Evolutionary conservation across 2,329 filamentous ascomycete genomes (phyloP).

Genomic region (Periconia macrospinosa): DNA sequence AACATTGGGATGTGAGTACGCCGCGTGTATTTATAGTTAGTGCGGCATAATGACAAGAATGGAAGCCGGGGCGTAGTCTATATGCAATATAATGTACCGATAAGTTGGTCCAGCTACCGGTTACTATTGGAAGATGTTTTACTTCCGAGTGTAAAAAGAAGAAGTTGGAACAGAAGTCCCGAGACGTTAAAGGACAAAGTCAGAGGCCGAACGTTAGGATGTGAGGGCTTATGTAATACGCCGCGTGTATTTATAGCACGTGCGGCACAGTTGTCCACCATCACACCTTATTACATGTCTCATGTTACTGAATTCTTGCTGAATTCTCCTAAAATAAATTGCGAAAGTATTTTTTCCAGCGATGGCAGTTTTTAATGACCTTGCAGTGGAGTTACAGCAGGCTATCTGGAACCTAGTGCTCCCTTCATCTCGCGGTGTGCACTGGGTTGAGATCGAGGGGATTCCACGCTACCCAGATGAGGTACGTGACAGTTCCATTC

Average conservation of each 20-base stretch:
- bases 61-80: too few relatives aligned
- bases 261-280: background rate
- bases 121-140: too few relatives aligned
- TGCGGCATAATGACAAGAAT: background rate
- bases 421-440: conserved; percentile 5
- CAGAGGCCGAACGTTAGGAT: background rate
- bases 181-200: background rate
- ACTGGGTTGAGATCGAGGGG: conserved; percentile 1
- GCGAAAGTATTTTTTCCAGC: background rate
- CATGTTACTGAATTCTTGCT: too few relatives aligned
- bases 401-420: conserved; percentile 3
- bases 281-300: too few relatives aligned
- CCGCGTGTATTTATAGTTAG: background rate
- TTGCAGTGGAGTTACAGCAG: conserved; percentile 4
- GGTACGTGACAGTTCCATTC: conserved; percentile 6
- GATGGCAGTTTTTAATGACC: conserved; percentile 6
- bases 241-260: background rate
- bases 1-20: background rate
- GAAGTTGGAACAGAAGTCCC: too few relatives aligned
- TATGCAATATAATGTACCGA: too few relatives aligned
- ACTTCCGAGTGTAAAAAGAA: too few relatives aligned
- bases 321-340: too few relatives aligned
- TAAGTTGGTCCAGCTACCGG: too few relatives aligned
- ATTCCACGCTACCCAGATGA: conserved; percentile 4
- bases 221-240: background rate